These are phyloP conservation scores for Hypoxylon rickii DNA, from an alignment of 495 filamentous ascomycete species.

Conservation along the genomic window DNA sequence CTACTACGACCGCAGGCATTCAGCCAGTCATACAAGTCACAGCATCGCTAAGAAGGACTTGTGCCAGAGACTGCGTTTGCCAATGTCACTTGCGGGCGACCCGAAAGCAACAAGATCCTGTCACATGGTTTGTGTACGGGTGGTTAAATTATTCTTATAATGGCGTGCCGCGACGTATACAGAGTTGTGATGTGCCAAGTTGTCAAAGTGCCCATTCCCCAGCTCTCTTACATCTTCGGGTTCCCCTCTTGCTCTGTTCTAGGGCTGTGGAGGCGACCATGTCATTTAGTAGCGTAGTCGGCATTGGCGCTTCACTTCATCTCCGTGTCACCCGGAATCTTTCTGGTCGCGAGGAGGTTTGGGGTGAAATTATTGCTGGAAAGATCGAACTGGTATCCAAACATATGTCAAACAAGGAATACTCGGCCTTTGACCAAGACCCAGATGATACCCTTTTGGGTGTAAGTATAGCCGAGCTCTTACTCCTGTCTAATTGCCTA, in stretches of 20 bases:
- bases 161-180: not conserved
- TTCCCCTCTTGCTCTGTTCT: slow-evolving; percentile 18
- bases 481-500: no score
- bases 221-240: slow-evolving; percentile 3
- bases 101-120: slow-evolving; percentile 2
- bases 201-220: slow-evolving; percentile 9
- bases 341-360: not conserved
- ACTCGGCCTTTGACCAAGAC: slow-evolving; percentile 2
- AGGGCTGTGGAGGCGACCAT: slow-evolving; percentile 8
- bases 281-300: slow-evolving; percentile 4
- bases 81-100: slow-evolving; percentile 16
- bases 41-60: slow-evolving; percentile 5
- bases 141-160: slow-evolving; percentile 20
- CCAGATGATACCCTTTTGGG: not conserved
- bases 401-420: not conserved
- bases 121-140: slow-evolving; percentile 1
- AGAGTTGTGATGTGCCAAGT: slow-evolving; percentile 2
- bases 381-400: not conserved
- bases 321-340: not conserved
- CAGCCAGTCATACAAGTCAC: slow-evolving; percentile 4
- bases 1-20: no score
- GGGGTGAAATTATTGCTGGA: not conserved
- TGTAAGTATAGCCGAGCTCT: slow-evolving; percentile 9
- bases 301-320: slow-evolving; percentile 15
- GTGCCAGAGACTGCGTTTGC: slow-evolving; percentile 8